Conservation (phyloP, 2,329 filamentous ascomycete species). For the Curvularia sp. region DNA sequence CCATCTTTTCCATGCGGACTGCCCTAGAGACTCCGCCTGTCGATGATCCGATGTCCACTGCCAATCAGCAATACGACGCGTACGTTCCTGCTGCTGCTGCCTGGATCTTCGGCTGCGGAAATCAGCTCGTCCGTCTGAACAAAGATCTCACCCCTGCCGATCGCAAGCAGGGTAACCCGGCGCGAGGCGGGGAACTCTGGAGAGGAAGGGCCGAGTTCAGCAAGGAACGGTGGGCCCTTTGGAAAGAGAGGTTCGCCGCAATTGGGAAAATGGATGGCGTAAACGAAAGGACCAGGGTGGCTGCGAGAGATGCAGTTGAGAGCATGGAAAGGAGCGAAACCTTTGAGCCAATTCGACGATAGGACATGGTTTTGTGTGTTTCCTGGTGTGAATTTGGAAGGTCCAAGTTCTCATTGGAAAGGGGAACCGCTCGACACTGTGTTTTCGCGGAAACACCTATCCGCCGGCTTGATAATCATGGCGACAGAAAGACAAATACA, state of each 20-base stretch:
- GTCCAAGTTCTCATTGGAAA: constrained; percentile 5
- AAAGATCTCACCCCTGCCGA: constrained; percentile 39
- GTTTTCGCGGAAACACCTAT: neutral
- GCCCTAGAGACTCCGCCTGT: constrained; percentile 35
- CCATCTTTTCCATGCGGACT: constrained; percentile 39
- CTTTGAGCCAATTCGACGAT: constrained; percentile 14
- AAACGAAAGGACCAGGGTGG: constrained; percentile 29
- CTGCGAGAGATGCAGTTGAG: constrained; percentile 35
- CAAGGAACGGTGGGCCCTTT: constrained; percentile 42
- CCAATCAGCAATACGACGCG: constrained; percentile 34
- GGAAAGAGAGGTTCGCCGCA: constrained; percentile 42
- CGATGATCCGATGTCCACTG: constrained; percentile 28
- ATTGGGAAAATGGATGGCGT: constrained; percentile 31
- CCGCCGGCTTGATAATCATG: neutral
- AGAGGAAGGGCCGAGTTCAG: constrained; percentile 40
- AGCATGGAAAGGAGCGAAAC: constrained; percentile 42
- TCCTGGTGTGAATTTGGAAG: neutral
- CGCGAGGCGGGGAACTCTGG: constrained; percentile 39
- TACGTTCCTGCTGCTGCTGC: constrained; percentile 39
- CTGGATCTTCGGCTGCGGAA: constrained; percentile 38
- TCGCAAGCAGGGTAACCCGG: constrained; percentile 39
- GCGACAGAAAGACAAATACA: neutral
- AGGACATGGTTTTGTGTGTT: neutral
- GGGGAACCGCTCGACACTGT: neutral
- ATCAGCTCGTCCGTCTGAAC: constrained; percentile 32